Conservation (phyloP, 2,329 filamentous ascomycete species). For the Epichloe bromicola region DNA sequence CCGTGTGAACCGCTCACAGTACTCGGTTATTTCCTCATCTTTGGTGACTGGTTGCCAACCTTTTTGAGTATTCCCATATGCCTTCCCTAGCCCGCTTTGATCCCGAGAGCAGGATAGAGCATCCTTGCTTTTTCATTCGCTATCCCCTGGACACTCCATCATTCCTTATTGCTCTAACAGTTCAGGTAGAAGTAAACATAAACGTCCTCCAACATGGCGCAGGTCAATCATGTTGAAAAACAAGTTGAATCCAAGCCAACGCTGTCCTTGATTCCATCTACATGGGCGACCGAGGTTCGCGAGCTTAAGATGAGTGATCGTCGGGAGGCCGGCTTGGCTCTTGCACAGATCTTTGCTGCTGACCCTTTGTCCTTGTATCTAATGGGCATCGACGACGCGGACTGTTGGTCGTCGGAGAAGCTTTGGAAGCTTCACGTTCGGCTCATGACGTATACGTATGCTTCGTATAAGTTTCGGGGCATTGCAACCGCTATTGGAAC, state of each 20-base stretch:
- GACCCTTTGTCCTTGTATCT: constrained; percentile 67
- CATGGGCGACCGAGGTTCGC: constrained; percentile 46
- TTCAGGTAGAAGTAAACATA: constrained; percentile 6
- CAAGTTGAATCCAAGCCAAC: constrained; percentile 7
- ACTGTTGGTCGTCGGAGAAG: constrained; percentile 47
- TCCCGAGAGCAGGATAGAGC: constrained; percentile 3
- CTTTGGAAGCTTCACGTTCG: constrained; percentile 67
- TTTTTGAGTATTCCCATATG: constrained; percentile 3
- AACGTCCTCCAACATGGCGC: constrained; percentile 7
- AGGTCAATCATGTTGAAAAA: constrained; percentile 1
- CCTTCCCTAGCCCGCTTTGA: constrained; percentile 2
- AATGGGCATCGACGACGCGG: constrained; percentile 56
- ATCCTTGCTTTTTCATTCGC: neutral
- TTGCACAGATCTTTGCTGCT: constrained; percentile 65
- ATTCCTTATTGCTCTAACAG: constrained; percentile 3
- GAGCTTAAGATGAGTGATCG: constrained; percentile 52
- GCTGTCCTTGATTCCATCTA: constrained; percentile 37
- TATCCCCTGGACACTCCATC: neutral
- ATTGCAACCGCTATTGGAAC: constrained; percentile 62
- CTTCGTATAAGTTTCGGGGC: constrained; percentile 62
- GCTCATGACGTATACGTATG: constrained; percentile 65
- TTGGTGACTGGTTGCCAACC: constrained; percentile 5
- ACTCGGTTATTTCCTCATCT: neutral
- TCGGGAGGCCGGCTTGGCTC: constrained; percentile 55
- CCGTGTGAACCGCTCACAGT: neutral